These are phyloP conservation scores for Metschnikowia baotianmanensis DNA, from an alignment of 805 yeast species.

Conservation along the genomic window DNA sequence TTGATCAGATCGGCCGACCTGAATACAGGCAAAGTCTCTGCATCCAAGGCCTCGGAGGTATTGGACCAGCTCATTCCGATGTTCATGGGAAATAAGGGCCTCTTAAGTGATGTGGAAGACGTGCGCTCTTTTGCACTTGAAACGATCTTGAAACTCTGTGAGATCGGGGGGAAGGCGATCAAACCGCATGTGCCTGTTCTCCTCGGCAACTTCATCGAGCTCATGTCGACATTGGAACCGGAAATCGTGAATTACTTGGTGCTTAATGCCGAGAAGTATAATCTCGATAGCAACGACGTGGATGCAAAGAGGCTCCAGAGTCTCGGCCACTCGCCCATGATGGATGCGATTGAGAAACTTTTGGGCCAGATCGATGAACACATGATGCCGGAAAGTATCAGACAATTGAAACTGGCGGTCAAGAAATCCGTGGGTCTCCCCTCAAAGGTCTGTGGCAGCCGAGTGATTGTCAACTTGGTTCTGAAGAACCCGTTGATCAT, in stretches of 20 bases:
- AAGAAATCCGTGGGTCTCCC: slow-evolving; percentile 83
- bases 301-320: slow-evolving; percentile 75
- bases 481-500: slow-evolving; percentile 48
- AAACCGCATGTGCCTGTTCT: slow-evolving; percentile 68
- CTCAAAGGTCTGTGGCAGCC: slow-evolving; percentile 82
- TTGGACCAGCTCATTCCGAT: slow-evolving; percentile 70
- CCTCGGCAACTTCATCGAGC: slow-evolving; percentile 61
- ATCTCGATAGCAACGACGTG: slow-evolving; percentile 64
- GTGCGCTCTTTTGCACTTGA: slow-evolving; percentile 72
- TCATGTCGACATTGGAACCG: slow-evolving; percentile 89
- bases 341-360: slow-evolving; percentile 78
- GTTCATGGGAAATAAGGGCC: slow-evolving; percentile 72
- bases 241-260: slow-evolving; percentile 83
- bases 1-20: slow-evolving; percentile 57
- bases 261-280: slow-evolving; percentile 85
- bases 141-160: slow-evolving; percentile 69
- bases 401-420: slow-evolving; percentile 51
- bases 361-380: slow-evolving; percentile 54
- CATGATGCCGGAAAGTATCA: slow-evolving; percentile 48
- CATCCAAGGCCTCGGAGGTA: slow-evolving; percentile 44
- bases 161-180: slow-evolving; percentile 57
- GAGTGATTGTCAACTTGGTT: slow-evolving; percentile 64
- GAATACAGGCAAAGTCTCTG: slow-evolving; percentile 34
- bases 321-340: slow-evolving; percentile 79
- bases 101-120: slow-evolving; percentile 83